A percentile compares a stretch with the other conserved stretches of the same genome.
phyloP scores from a whole-genome alignment of 2,329 filamentous ascomycete species.

The Curvularia sp. region DNA sequence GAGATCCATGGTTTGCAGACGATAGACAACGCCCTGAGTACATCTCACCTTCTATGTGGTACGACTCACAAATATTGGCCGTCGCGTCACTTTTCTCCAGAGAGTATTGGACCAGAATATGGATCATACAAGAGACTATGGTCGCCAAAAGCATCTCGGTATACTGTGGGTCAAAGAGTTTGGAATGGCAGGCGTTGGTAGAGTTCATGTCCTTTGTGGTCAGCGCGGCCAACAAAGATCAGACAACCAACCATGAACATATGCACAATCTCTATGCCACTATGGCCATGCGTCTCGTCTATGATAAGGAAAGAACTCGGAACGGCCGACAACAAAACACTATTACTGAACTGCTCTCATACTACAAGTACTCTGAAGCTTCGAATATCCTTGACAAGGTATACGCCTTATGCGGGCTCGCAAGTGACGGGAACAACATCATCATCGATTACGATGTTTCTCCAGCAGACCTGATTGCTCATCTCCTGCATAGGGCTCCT shows the following conservation, averaged over 20 bases:
- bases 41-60: too few species aligned
- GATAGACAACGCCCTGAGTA: too few species aligned
- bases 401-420: not conserved
- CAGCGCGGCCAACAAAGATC: too few species aligned
- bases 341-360: not conserved
- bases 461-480: not conserved
- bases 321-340: too few species aligned
- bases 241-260: too few species aligned
- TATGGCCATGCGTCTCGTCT: not conserved
- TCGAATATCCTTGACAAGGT: constrained; percentile 2
- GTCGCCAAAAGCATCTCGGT: not conserved
- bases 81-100: too few species aligned
- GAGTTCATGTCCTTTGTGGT: not conserved
- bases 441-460: not conserved
- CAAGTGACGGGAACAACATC: not conserved
- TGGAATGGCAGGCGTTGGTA: not conserved
- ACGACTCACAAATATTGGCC: too few species aligned
- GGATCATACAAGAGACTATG: constrained; percentile 1
- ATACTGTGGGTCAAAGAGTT: not conserved
- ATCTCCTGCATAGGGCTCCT: not conserved
- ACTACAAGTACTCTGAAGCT: not conserved
- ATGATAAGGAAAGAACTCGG: not conserved
- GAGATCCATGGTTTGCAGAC: not conserved
- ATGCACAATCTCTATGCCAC: not conserved
- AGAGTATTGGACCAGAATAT: not conserved